Conservation (phyloP, 2,329 filamentous ascomycete species). For the Aspergillus piperis region DNA sequence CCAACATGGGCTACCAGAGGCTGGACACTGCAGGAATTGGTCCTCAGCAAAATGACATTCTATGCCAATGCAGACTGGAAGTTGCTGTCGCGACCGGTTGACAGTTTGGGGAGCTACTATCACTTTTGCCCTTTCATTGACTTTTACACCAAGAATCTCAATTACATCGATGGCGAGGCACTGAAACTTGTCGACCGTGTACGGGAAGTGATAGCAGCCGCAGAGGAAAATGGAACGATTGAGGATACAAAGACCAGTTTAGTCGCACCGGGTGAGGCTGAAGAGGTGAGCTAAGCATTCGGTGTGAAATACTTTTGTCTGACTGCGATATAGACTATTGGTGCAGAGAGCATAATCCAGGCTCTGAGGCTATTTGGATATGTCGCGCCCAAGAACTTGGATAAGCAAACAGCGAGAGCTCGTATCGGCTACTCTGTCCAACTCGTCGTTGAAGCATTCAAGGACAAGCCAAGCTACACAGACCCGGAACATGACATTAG, state of each 20-base stretch:
- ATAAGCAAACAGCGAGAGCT: not conserved
- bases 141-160: not conserved
- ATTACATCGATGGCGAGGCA: not conserved
- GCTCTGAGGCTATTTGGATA: not conserved
- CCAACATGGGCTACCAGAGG: constrained; percentile 24
- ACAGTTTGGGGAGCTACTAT: constrained; percentile 35
- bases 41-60: constrained; percentile 38
- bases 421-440: not conserved
- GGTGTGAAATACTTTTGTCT: not conserved
- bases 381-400: not conserved
- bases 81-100: constrained; percentile 29
- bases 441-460: not conserved
- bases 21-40: constrained; percentile 26
- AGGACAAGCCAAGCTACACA: not conserved
- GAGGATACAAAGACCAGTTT: not conserved
- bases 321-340: not conserved
- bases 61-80: constrained; percentile 37
- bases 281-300: not conserved
- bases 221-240: not conserved
- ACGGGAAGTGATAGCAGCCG: not conserved
- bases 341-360: not conserved
- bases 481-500: not conserved
- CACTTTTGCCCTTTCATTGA: constrained; percentile 32
- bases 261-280: not conserved
- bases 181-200: not conserved